Conservation (phyloP, 2,329 filamentous ascomycete species). For the Colletotrichum lindemuthianum region DNA sequence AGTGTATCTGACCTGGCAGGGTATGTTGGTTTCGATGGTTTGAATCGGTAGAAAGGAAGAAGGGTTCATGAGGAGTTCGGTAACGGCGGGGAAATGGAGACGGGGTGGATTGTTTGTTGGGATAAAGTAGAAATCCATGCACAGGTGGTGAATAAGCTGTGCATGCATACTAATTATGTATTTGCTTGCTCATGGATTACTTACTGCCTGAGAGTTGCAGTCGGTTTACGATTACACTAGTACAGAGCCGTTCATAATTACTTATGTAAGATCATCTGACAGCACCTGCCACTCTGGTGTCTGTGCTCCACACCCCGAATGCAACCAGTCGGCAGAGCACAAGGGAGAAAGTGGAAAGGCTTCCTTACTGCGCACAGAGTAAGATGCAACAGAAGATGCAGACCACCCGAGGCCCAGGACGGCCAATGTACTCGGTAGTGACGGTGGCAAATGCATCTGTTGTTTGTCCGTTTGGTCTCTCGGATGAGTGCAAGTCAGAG, state of each 20-base stretch:
- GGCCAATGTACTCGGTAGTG: neutral
- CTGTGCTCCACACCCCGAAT: neutral
- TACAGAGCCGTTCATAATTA: constrained; percentile 22
- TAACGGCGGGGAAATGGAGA: neutral
- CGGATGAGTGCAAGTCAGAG: too few species aligned
- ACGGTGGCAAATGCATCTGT: neutral
- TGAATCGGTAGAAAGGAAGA: too few species aligned
- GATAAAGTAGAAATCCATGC: too few species aligned
- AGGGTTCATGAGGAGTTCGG: neutral
- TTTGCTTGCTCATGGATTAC: neutral
- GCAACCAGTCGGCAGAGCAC: too few species aligned
- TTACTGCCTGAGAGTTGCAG: neutral
- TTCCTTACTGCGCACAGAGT: too few species aligned
- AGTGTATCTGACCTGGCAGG: too few species aligned
- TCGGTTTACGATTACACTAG: constrained; percentile 2
- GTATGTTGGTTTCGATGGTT: too few species aligned
- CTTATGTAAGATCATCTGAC: constrained; percentile 2
- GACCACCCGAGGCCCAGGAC: too few species aligned
- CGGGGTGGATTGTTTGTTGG: neutral
- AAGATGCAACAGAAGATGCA: too few species aligned
- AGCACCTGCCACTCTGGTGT: constrained; percentile 8
- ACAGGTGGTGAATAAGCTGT: too few species aligned
- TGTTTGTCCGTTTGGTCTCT: neutral
- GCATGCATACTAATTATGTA: neutral
- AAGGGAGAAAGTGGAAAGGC: too few species aligned